A percentile compares a stretch with the other conserved stretches of the same genome.
phyloP scores from a whole-genome alignment of 106 monocot species.

The Dactylorhiza incarnata region DNA sequence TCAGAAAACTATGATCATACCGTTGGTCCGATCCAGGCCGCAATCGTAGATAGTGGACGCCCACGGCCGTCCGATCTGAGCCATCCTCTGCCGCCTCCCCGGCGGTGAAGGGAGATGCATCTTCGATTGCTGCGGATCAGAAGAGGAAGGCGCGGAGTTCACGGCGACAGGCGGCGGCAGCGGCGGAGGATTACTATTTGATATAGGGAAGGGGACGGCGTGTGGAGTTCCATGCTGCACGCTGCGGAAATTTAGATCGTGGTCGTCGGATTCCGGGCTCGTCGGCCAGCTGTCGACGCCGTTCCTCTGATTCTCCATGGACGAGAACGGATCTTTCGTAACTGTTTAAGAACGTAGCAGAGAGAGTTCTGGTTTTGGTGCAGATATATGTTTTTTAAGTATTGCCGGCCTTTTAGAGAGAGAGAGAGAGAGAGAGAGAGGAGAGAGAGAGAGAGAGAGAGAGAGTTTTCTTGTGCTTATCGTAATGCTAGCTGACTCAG shows the following conservation, averaged over 20 bases:
- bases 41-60: background rate
- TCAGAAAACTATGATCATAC: too few species aligned
- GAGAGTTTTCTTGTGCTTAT: background rate
- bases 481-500: background rate
- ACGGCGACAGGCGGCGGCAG: background rate
- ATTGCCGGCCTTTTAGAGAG: background rate
- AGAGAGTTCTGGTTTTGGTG: background rate
- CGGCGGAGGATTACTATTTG: background rate
- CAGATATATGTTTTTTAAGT: background rate
- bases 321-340: background rate
- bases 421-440: too few species aligned
- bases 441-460: background rate
- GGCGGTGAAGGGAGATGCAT: constrained; percentile 3
- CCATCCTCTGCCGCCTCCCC: constrained; percentile 3
- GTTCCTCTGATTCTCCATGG: background rate
- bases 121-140: background rate
- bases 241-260: background rate
- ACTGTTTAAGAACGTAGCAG: background rate
- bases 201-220: background rate
- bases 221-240: background rate
- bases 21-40: background rate
- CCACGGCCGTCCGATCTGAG: constrained; percentile 9
- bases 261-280: background rate
- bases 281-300: background rate
- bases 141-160: background rate